Percentiles rank a stretch among this genome's conserved stretches.
Conservation (phyloP, 2,329 filamentous ascomycete genomes). For the Fusarium burgessii region DNA sequence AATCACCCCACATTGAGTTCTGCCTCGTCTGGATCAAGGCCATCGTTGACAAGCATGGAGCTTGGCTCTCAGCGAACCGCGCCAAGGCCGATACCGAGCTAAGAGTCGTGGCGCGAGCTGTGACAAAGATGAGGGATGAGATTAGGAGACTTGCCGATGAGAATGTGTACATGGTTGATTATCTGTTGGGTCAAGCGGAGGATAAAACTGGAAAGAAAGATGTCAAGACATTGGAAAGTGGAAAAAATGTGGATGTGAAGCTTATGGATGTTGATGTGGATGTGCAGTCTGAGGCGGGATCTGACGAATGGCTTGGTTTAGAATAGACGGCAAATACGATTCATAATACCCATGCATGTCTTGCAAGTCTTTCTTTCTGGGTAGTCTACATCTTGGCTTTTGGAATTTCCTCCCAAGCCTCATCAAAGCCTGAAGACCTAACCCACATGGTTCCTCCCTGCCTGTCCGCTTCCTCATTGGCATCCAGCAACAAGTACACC, state of each 20-base stretch:
- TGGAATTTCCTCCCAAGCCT: slow-evolving; percentile 69
- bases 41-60: slow-evolving; percentile 82
- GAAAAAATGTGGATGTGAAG: slow-evolving; percentile 46
- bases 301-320: slow-evolving; percentile 62
- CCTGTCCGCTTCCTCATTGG: slow-evolving; percentile 63
- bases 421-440: slow-evolving; percentile 69
- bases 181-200: slow-evolving; percentile 70
- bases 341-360: slow-evolving; percentile 45
- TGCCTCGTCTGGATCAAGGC: slow-evolving; percentile 93
- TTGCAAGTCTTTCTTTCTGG: slow-evolving; percentile 3
- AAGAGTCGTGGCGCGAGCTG: slow-evolving; percentile 82
- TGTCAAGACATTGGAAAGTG: slow-evolving; percentile 36
- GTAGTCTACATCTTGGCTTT: slow-evolving; percentile 33
- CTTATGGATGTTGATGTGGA: slow-evolving; percentile 51
- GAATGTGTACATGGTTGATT: slow-evolving; percentile 91
- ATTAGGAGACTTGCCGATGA: slow-evolving; percentile 86
- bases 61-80: slow-evolving; percentile 84
- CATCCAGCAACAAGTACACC: slow-evolving; percentile 72
- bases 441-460: slow-evolving; percentile 64
- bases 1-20: slow-evolving; percentile 94
- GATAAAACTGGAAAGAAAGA: slow-evolving; percentile 44
- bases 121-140: slow-evolving; percentile 84
- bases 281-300: slow-evolving; percentile 52
- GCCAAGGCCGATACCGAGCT: slow-evolving; percentile 86
- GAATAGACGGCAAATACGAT: slow-evolving; percentile 53